Conservation (phyloP, 371 early-diverging fungal species). For the Dichotomocladium elegans region DNA sequence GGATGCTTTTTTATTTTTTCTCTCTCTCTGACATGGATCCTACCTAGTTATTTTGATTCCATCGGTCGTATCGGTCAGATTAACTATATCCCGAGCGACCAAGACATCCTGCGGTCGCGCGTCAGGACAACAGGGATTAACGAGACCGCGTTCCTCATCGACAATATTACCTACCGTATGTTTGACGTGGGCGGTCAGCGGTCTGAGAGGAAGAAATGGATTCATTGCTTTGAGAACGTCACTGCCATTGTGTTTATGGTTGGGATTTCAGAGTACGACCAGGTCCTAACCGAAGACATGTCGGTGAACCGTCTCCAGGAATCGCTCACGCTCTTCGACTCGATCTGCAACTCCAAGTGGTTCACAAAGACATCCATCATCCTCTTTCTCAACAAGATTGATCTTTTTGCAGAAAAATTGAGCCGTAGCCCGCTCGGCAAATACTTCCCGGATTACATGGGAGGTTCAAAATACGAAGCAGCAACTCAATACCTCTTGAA, state of each 20-base stretch:
- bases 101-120: conserved; percentile 78
- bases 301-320: conserved; percentile 94
- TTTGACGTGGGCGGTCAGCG: conserved; percentile 95
- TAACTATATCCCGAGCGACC: conserved; percentile 82
- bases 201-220: conserved; percentile 92
- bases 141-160: conserved; percentile 83
- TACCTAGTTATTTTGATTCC: conserved; percentile 74
- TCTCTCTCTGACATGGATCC: neutral
- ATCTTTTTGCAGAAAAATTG: conserved; percentile 72
- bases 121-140: conserved; percentile 86
- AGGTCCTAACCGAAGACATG: conserved; percentile 90
- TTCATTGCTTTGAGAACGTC: conserved; percentile 92
- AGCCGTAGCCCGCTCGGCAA: conserved; percentile 56
- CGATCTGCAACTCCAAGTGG: conserved; percentile 79
- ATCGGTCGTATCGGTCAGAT: conserved; percentile 76
- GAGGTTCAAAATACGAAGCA: conserved; percentile 62
- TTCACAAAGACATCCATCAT: conserved; percentile 76
- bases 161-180: conserved; percentile 81
- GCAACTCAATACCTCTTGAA: conserved; percentile 44
- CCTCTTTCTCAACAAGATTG: conserved; percentile 82
- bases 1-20: neutral
- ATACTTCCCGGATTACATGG: conserved; percentile 73
- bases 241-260: conserved; percentile 91
- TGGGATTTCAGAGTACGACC: conserved; percentile 91
- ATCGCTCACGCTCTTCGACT: conserved; percentile 64